phyloP scores from a whole-genome alignment of 1,139 yeast species.

The Geotrichum europaeum region DNA sequence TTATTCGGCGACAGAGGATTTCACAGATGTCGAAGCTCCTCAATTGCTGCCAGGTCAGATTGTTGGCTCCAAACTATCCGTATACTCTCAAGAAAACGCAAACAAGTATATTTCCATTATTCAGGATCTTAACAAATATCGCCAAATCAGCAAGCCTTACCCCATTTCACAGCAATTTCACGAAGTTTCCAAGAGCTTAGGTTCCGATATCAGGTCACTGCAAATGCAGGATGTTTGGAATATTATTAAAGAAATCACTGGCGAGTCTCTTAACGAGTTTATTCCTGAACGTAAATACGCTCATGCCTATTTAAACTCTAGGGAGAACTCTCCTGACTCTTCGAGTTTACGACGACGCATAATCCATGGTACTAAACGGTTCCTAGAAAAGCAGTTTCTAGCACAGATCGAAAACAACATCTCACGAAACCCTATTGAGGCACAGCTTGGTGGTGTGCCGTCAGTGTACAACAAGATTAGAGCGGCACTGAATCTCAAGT shows the following conservation, averaged over 20 bases:
- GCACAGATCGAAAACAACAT: slow-evolving; percentile 69
- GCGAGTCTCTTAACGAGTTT: slow-evolving; percentile 28
- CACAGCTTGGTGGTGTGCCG: slow-evolving; percentile 55
- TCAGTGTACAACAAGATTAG: slow-evolving; percentile 65
- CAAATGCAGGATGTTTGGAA: slow-evolving; percentile 37
- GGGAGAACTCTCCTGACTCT: slow-evolving; percentile 25
- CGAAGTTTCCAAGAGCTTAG: slow-evolving; percentile 37
- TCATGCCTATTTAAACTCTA: slow-evolving; percentile 30
- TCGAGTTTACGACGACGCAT: slow-evolving; percentile 45
- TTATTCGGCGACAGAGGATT: slow-evolving; percentile 30
- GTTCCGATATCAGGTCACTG: slow-evolving; percentile 35
- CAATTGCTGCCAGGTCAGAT: slow-evolving; percentile 23
- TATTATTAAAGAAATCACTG: slow-evolving; percentile 29
- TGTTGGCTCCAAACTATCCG: neutral
- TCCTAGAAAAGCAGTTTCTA: slow-evolving; percentile 71
- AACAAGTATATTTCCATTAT: slow-evolving; percentile 66
- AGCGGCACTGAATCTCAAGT: slow-evolving; percentile 51
- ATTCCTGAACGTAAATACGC: slow-evolving; percentile 46
- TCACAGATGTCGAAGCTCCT: slow-evolving; percentile 30
- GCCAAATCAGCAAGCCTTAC: slow-evolving; percentile 48
- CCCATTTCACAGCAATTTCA: slow-evolving; percentile 50
- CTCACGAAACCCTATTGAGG: slow-evolving; percentile 52
- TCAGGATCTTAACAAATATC: slow-evolving; percentile 60
- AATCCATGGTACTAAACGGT: slow-evolving; percentile 51
- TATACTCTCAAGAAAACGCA: slow-evolving; percentile 16